Evolutionary conservation across 2,329 filamentous ascomycete species (phyloP).

Genomic region (Colletotrichum sp.): DNA sequence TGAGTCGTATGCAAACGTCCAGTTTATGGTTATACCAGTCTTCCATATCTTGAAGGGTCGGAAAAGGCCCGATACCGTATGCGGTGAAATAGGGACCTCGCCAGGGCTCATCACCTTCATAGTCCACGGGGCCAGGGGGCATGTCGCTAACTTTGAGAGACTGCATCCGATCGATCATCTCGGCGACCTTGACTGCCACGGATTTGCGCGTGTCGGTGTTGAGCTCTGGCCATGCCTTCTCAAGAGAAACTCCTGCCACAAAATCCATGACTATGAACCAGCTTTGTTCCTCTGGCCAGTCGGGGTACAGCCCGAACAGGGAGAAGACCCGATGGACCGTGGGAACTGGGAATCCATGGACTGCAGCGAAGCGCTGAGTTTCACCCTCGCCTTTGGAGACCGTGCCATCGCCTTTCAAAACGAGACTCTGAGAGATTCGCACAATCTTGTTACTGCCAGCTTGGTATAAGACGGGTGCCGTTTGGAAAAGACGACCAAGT

Average conservation of each 20-base stretch:
- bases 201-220: rapidly evolving
- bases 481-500: neutral
- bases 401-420: neutral
- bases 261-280: neutral
- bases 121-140: neutral
- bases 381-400: neutral
- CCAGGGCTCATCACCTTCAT: neutral
- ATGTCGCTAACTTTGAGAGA: conserved; percentile 5
- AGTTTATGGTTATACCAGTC: neutral
- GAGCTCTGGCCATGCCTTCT: neutral
- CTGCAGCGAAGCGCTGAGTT: neutral
- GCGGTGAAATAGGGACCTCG: neutral
- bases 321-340: neutral
- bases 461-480: neutral
- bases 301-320: neutral
- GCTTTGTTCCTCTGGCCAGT: neutral
- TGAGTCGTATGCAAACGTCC: neutral
- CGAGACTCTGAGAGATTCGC: neutral
- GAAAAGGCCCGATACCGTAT: neutral
- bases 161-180: neutral
- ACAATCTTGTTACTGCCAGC: neutral
- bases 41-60: neutral
- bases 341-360: neutral
- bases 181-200: neutral
- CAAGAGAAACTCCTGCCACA: neutral